Conservation (phyloP, 768 basidiomycete genomes). For the Leccinum disarticulatum region DNA sequence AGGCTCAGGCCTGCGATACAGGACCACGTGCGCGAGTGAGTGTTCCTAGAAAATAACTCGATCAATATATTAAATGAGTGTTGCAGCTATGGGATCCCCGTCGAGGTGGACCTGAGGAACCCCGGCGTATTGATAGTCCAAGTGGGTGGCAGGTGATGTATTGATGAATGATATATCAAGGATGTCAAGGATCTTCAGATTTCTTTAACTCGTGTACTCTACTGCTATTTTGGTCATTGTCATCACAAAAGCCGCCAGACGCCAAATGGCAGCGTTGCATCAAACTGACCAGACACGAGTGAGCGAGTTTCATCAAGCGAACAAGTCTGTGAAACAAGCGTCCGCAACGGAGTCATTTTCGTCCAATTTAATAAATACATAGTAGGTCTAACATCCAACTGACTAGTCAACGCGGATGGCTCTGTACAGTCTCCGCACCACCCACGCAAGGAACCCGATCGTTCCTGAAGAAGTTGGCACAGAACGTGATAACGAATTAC, state of each 20-base stretch:
- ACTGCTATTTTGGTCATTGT: not conserved
- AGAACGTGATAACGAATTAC: not conserved
- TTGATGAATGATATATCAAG: not conserved
- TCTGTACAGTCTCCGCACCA: slow-evolving; percentile 72
- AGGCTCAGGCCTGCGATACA: slow-evolving; percentile 92
- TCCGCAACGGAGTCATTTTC: not conserved
- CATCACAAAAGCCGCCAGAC: no score
- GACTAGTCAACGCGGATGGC: slow-evolving; percentile 73
- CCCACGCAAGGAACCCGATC: not conserved
- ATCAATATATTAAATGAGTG: not conserved
- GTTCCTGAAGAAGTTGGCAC: not conserved
- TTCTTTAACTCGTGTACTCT: slow-evolving; percentile 1
- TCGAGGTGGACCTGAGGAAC: slow-evolving; percentile 78
- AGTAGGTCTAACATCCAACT: slow-evolving; percentile 2
- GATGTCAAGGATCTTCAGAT: not conserved
- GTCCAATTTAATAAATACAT: slow-evolving; percentile 14
- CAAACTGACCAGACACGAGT: not conserved
- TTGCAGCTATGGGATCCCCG: slow-evolving; percentile 64
- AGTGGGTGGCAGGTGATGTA: slow-evolving; percentile 1
- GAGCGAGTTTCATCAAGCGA: not conserved
- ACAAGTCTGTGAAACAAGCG: not conserved
- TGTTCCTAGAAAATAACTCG: not conserved
- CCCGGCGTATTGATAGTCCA: slow-evolving; percentile 81
- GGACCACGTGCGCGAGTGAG: slow-evolving; percentile 73
- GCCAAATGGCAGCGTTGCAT: no score